Evolutionary conservation across 441 rosid genomes (phyloP), one percentile per base, ranked within the genome.

Genomic region (Biscutella laevigata): DNA sequence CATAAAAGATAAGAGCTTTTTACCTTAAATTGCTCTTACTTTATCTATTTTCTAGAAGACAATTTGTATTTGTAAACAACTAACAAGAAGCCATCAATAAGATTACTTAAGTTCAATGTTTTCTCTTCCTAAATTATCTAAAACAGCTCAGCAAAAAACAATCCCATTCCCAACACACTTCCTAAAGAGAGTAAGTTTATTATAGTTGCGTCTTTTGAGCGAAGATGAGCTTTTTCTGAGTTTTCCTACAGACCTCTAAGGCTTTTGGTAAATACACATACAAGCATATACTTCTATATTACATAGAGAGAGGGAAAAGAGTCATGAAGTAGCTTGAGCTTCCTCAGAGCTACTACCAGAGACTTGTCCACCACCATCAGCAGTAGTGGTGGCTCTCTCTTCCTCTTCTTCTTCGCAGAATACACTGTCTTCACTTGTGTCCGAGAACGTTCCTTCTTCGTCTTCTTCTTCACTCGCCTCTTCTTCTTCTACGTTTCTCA

Each of bases 331-430:
- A 21, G 74, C 58, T 56, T 68, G 74, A 17, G 69, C 53, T 64
- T 75, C 85, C 21, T 83, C 92, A 5, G 89, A 78, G 81, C 87
- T 78, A 58, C 87, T 78, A 58, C 68, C 71, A 53, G 89, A 74
- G 69, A 68, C 83, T 58, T 77, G 78, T 36, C 80, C 72, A 64
- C 70, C 73, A 27, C 11, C 73, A 38, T 43, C 57, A 69, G 66
- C 71, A 25, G 25, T 74, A 19, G 39, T 43, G n/a, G 12, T 32
- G 61, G 57, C 75, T 63, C 21, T 64, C 78, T 76, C 82, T 28
- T 60, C 77, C 39, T 66, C 70, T 56, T 80, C 94, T 39, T 76
- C 94, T 57, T 84, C 82, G 9, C 84, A 79, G 77, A 70, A 86
- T 52, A 70, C 67, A 69, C 84, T 82, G 27, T 73, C 91, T 20